Evolutionary conservation across 129 eudicot species (phyloP).

Genomic region (Pulicaria dysenterica): DNA sequence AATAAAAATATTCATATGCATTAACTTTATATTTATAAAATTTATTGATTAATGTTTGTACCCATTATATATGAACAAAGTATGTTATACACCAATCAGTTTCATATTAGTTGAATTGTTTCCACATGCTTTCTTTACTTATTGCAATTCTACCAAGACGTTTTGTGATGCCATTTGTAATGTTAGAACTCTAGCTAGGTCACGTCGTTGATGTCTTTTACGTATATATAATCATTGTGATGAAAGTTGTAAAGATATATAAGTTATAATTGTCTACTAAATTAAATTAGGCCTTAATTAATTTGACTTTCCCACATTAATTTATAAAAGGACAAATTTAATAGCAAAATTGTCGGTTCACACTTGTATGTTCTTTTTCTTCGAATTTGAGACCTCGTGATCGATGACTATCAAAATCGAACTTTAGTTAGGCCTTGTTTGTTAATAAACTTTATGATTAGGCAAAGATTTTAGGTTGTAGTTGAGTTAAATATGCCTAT

Average conservation of each 20-base stretch:
- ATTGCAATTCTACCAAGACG: constrained; percentile 1
- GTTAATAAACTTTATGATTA: constrained; percentile 35
- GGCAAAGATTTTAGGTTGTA: constrained; percentile 40
- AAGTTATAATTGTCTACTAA: constrained; percentile 1
- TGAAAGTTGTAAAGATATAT: constrained; percentile 1
- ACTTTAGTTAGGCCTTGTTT: constrained; percentile 38
- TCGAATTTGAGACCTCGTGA: constrained; percentile 23
- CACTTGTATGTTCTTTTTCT: constrained; percentile 15
- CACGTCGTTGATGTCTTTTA: constrained; percentile 13
- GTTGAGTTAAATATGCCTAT: constrained; percentile 24
- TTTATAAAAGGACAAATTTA: constrained; percentile 8
- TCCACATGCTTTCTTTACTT: neutral
- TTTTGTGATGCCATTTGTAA: neutral
- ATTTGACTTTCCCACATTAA: constrained; percentile 16
- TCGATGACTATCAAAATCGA: constrained; percentile 24
- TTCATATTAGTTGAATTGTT: neutral
- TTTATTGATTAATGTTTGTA: too few species aligned
- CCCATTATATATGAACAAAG: too few species aligned
- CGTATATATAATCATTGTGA: constrained; percentile 1
- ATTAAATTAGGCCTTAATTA: constrained; percentile 13
- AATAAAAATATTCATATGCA: too few species aligned
- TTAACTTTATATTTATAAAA: too few species aligned
- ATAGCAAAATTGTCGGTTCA: constrained; percentile 24
- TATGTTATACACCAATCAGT: too few species aligned
- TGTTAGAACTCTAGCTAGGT: neutral